A percentile compares a stretch with the other conserved stretches of the same genome.
Evolutionary conservation across 225 moss, liverwort and hornwort genomes (phyloP).

Genomic region (Neckera pumila): DNA sequence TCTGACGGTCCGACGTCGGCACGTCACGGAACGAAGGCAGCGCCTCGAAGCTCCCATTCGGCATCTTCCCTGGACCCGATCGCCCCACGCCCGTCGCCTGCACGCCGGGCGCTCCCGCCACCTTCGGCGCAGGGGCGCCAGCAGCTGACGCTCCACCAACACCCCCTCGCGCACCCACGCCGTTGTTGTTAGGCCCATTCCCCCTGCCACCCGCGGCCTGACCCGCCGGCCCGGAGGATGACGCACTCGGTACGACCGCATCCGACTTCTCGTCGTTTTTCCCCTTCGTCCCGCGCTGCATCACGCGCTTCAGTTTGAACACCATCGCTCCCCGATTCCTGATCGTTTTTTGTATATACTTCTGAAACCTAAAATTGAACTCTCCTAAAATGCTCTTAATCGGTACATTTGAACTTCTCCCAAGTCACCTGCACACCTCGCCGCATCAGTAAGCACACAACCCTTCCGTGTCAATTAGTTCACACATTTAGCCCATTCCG

Average conservation of each 20-base stretch:
- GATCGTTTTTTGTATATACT: not conserved
- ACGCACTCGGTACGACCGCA: conserved; percentile 1
- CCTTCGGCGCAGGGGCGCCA: conserved; percentile 8
- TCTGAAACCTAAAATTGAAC: not conserved
- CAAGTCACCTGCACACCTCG: not conserved
- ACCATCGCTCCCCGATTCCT: conserved; percentile 6
- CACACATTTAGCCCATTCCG: not conserved
- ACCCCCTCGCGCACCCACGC: not conserved
- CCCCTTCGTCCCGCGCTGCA: conserved; percentile 48
- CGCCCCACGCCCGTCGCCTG: not conserved
- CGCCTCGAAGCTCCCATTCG: conserved; percentile 43
- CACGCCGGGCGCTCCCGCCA: not conserved
- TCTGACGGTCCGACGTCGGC: conserved; percentile 46
- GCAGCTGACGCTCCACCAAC: not conserved
- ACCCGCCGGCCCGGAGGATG: conserved; percentile 5
- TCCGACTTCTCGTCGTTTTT: conserved; percentile 28
- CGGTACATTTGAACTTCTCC: not conserved
- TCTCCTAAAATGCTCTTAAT: not conserved
- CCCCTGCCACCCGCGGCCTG: conserved; percentile 5
- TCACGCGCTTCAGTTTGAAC: conserved; percentile 53
- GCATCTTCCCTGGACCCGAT: not conserved
- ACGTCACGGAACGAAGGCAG: conserved; percentile 48
- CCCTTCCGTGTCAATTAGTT: not conserved
- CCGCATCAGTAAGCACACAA: not conserved
- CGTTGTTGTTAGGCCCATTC: conserved; percentile 4